phyloP scores from a whole-genome alignment of 768 basidiomycete species.

The Sarcomyxa edulis region DNA sequence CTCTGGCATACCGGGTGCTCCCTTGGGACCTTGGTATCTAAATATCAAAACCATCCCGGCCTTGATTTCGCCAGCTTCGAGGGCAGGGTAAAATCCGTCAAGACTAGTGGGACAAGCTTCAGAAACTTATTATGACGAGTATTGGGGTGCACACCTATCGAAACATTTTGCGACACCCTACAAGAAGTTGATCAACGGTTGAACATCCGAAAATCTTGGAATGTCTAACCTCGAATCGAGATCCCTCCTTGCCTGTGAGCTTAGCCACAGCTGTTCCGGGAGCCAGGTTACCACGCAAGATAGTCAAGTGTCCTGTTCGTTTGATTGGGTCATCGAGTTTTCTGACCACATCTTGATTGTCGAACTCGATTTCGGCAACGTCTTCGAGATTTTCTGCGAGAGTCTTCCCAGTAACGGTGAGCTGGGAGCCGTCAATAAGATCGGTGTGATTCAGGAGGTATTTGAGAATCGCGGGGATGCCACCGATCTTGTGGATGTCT shows the following conservation, averaged over 20 bases:
- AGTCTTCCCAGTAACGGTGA: constrained; percentile 91
- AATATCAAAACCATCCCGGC: constrained; percentile 75
- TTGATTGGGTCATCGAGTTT: constrained; percentile 79
- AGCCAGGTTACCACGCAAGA: constrained; percentile 84
- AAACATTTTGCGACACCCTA: constrained; percentile 77
- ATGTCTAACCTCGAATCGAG: constrained; percentile 63
- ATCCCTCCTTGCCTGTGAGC: constrained; percentile 89
- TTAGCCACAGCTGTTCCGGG: constrained; percentile 89
- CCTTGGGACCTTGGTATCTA: constrained; percentile 87
- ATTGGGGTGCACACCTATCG: constrained; percentile 43
- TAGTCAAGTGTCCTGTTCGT: constrained; percentile 78
- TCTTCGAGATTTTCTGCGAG: constrained; percentile 83
- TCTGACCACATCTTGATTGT: constrained; percentile 71
- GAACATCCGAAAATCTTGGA: neutral
- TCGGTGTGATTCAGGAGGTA: constrained; percentile 75
- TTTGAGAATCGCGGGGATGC: constrained; percentile 80
- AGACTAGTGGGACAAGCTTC: constrained; percentile 31
- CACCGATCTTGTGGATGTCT: constrained; percentile 82
- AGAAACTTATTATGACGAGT: neutral
- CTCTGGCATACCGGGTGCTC: constrained; percentile 92
- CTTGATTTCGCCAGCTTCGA: constrained; percentile 71
- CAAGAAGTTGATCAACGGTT: constrained; percentile 3
- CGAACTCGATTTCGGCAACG: constrained; percentile 65
- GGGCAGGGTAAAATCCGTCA: constrained; percentile 66
- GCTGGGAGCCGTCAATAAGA: constrained; percentile 73